Percentiles rank a stretch among this genome's conserved stretches.
Conservation (phyloP, 2,329 filamentous ascomycete species). For the Hyphodiscus sp. region DNA sequence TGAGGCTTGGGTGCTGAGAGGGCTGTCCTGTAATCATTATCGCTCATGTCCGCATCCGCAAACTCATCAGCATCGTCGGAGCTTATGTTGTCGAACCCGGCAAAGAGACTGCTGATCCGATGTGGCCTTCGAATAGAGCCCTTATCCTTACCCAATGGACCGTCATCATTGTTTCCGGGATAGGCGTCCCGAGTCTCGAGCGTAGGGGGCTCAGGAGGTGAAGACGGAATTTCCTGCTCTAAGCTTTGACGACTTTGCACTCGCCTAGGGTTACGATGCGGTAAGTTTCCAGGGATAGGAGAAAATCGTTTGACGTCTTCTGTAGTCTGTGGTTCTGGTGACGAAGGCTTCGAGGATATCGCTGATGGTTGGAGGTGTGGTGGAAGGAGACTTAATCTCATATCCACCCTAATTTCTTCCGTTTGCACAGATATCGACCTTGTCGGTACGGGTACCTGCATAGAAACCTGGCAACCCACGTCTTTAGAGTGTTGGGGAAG, state of each 20-base stretch:
- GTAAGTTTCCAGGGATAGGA: slow-evolving; percentile 46
- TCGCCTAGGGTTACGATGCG: slow-evolving; percentile 55
- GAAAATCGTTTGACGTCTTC: slow-evolving; percentile 39
- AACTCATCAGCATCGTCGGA: slow-evolving; percentile 62
- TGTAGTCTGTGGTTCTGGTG: slow-evolving; percentile 36
- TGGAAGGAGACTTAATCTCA: slow-evolving; percentile 67
- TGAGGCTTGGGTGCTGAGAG: slow-evolving; percentile 55
- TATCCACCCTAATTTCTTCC: slow-evolving; percentile 81
- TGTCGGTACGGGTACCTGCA: slow-evolving; percentile 36
- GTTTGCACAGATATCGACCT: slow-evolving; percentile 63
- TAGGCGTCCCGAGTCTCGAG: slow-evolving; percentile 57
- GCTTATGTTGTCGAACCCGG: slow-evolving; percentile 69
- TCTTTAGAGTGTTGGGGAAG: slow-evolving; percentile 80
- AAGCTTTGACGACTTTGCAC: slow-evolving; percentile 41
- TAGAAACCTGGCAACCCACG: slow-evolving; percentile 70
- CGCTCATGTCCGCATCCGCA: slow-evolving; percentile 53
- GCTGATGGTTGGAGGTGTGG: slow-evolving; percentile 72
- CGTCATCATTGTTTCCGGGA: slow-evolving; percentile 75
- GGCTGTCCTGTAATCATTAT: slow-evolving; percentile 61
- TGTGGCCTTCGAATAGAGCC: slow-evolving; percentile 59
- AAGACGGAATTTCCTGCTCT: slow-evolving; percentile 42
- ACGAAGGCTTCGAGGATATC: slow-evolving; percentile 56
- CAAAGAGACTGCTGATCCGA: slow-evolving; percentile 78
- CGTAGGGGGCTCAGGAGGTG: slow-evolving; percentile 34
- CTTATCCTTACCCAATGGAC: slow-evolving; percentile 53